Percentiles rank a stretch among this genome's conserved stretches.
Evolutionary conservation across 179 eudicot species (phyloP).

Genomic region (Silene vulgaris): DNA sequence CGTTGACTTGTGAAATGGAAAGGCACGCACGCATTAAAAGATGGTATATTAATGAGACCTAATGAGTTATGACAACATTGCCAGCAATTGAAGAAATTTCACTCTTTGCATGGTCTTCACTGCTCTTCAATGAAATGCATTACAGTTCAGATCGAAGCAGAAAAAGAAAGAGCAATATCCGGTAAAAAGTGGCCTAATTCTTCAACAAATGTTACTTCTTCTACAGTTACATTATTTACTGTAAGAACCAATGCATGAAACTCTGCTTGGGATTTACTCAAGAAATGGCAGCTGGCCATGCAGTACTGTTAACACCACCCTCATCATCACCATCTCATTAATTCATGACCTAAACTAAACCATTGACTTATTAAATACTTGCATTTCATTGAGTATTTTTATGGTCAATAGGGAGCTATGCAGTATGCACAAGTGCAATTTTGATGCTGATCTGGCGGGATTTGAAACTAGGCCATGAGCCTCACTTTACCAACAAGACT

Average conservation of each 20-base stretch:
- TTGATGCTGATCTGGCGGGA: no score
- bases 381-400: no score
- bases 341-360: not conserved
- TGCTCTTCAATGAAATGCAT: not conserved
- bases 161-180: not conserved
- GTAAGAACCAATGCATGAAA: constrained; percentile 1
- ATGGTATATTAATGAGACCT: not conserved
- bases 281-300: constrained; percentile 8
- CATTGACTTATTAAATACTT: no score
- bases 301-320: not conserved
- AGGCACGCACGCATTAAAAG: no score
- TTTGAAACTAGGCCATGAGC: no score
- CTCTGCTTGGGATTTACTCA: not conserved
- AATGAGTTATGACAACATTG: not conserved
- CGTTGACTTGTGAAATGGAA: no score
- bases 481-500: no score
- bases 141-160: not conserved
- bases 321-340: not conserved
- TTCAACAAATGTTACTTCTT: not conserved
- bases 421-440: no score
- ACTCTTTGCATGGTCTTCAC: constrained; percentile 6
- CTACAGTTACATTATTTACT: not conserved
- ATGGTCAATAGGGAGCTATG: no score
- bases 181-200: not conserved
- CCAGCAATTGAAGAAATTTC: not conserved